A percentile compares a stretch with the other conserved stretches of the same genome.
phyloP scores from a whole-genome alignment of 148 eudicot species.

The Rheum nobile region DNA sequence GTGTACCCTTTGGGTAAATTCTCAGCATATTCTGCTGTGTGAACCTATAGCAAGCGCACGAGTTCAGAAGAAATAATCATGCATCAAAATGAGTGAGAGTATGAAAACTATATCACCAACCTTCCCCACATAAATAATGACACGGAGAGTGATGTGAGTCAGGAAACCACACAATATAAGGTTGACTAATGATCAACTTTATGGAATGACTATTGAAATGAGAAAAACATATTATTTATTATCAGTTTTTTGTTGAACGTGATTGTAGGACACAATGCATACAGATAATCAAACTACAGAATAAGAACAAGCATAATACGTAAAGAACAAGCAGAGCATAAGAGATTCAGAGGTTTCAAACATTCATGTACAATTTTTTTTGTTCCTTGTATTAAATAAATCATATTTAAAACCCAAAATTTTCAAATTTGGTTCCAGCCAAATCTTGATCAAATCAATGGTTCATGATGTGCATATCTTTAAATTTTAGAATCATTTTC shows the following conservation, averaged over 20 bases:
- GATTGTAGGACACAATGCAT: neutral
- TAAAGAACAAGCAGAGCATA: neutral
- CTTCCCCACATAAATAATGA: too few species aligned
- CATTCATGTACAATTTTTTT: neutral
- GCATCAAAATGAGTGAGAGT: slow-evolving; percentile 61
- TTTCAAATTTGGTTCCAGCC: neutral
- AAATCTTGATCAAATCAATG: neutral
- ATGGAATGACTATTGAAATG: too few species aligned
- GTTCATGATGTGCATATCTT: neutral
- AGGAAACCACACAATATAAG: too few species aligned
- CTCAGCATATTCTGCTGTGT: slow-evolving; percentile 47
- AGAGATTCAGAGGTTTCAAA: too few species aligned
- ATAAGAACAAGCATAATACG: neutral
- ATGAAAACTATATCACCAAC: slow-evolving; percentile 61
- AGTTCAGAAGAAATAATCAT: neutral
- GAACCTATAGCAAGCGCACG: slow-evolving; percentile 23
- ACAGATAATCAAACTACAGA: neutral
- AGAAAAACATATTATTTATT: too few species aligned
- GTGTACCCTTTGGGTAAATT: slow-evolving; percentile 51
- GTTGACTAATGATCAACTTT: neutral
- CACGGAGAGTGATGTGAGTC: too few species aligned
- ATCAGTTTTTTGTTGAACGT: too few species aligned
- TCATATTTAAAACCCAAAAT: neutral
- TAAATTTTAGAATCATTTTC: neutral
- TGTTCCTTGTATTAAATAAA: neutral